Evolutionary conservation across 2,329 filamentous ascomycete species (phyloP).

Genomic region (Colletotrichum spinosum): DNA sequence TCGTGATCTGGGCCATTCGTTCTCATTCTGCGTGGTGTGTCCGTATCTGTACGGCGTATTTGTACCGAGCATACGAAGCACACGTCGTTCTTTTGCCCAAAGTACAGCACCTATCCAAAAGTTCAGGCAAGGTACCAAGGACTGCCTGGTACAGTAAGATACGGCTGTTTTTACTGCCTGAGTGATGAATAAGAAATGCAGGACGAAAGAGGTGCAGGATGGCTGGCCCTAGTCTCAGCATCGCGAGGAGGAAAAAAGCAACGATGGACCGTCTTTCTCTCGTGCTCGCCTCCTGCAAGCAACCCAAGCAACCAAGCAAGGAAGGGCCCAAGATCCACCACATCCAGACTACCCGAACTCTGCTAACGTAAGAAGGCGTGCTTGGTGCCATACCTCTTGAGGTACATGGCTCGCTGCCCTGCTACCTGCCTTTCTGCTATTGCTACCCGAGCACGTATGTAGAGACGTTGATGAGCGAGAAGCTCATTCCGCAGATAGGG

Average conservation of each 20-base stretch:
- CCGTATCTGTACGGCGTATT: neutral
- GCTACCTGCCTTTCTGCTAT: too few species aligned
- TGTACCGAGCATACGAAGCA: too few species aligned
- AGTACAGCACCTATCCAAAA: neutral
- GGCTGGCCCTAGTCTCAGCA: slow-evolving; percentile 35
- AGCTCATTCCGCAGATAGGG: slow-evolving; percentile 14
- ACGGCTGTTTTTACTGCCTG: slow-evolving; percentile 20
- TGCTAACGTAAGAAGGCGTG: too few species aligned
- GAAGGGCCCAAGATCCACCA: too few species aligned
- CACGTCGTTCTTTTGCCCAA: too few species aligned
- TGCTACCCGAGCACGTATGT: too few species aligned
- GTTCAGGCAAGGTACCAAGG: neutral
- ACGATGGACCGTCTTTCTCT: slow-evolving; percentile 9
- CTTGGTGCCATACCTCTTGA: too few species aligned
- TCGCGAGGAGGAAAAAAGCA: slow-evolving; percentile 34
- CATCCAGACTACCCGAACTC: too few species aligned
- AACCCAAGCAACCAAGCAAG: slow-evolving; percentile 3
- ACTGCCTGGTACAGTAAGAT: too few species aligned
- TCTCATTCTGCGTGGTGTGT: slow-evolving; percentile 4
- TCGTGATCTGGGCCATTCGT: slow-evolving; percentile 25
- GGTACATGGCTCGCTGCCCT: too few species aligned
- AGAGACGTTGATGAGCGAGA: too few species aligned
- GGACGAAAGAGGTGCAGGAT: slow-evolving; percentile 24
- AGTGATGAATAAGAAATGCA: slow-evolving; percentile 31
- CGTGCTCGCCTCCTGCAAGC: slow-evolving; percentile 11